These are phyloP conservation scores for Colletotrichum neosansevieriae DNA, from an alignment of 2,329 filamentous ascomycete genomes.

Conservation along the genomic window DNA sequence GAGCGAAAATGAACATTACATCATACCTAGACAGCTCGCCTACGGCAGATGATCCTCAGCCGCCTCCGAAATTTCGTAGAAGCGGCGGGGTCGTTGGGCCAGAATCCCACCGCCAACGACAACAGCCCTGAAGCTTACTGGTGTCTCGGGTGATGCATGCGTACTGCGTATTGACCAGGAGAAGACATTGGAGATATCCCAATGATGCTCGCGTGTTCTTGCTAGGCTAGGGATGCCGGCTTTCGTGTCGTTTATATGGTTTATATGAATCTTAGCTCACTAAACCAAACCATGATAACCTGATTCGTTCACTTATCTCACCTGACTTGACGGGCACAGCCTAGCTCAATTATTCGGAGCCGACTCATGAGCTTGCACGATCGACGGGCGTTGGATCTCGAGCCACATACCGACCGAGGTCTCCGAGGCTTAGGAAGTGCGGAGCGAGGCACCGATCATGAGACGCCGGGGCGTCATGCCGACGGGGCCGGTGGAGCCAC, in stretches of 20 bases:
- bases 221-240: background rate
- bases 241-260: background rate
- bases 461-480: constrained; percentile 14
- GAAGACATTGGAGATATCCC: no score
- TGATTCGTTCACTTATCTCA: background rate
- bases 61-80: no score
- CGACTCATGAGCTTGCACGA: background rate
- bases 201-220: no score
- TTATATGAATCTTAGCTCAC: background rate
- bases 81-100: no score
- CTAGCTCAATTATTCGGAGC: background rate
- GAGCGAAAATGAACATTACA: no score
- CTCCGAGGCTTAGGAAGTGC: constrained; percentile 9
- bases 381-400: background rate
- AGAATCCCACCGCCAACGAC: no score
- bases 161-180: no score
- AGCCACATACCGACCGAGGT: background rate
- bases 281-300: background rate
- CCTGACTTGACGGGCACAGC: background rate
- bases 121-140: no score
- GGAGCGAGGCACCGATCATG: background rate
- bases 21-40: no score
- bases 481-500: constrained; percentile 15
- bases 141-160: no score
- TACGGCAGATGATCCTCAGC: no score